A percentile compares a stretch with the other conserved stretches of the same genome.
These are phyloP conservation scores for Hypocrella siamensis DNA, from an alignment of 2,329 filamentous ascomycete genomes.

Conservation along the genomic window DNA sequence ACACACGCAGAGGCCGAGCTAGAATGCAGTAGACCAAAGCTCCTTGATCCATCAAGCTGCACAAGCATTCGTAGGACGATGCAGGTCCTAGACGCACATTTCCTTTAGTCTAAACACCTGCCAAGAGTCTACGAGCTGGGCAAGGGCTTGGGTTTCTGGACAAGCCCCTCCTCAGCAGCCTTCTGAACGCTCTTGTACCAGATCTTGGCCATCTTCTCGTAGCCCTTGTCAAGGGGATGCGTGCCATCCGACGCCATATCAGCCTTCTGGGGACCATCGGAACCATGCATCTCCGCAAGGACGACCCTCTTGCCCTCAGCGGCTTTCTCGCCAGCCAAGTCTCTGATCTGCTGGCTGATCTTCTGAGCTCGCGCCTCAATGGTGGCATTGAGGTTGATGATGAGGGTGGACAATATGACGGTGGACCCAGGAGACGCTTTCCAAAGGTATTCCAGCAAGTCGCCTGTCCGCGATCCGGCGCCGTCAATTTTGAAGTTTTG, in stretches of 20 bases:
- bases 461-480: conserved; percentile 16
- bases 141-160: conserved; percentile 6
- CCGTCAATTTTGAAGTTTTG: conserved; percentile 14
- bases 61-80: too few species aligned
- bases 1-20: too few species aligned
- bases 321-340: conserved; percentile 12
- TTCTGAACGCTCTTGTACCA: conserved; percentile 16
- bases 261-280: conserved; percentile 11
- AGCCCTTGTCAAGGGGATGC: conserved; percentile 22
- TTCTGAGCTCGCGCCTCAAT: conserved; percentile 12
- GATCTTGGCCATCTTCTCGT: conserved; percentile 24
- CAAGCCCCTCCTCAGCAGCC: conserved; percentile 10
- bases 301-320: conserved; percentile 16
- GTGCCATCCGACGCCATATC: conserved; percentile 21
- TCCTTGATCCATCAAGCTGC: too few species aligned
- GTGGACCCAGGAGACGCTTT: conserved; percentile 14
- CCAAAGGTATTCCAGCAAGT: conserved; percentile 20
- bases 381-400: conserved; percentile 14
- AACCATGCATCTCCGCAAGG: conserved; percentile 22
- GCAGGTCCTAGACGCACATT: too few species aligned
- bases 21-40: too few species aligned
- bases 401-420: conserved; percentile 22
- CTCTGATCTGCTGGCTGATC: conserved; percentile 18
- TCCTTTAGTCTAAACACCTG: too few species aligned
- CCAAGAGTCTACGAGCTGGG: too few species aligned